Evolutionary conservation across 306 rosid species (phyloP).

Genomic region (Vicia sativa): DNA sequence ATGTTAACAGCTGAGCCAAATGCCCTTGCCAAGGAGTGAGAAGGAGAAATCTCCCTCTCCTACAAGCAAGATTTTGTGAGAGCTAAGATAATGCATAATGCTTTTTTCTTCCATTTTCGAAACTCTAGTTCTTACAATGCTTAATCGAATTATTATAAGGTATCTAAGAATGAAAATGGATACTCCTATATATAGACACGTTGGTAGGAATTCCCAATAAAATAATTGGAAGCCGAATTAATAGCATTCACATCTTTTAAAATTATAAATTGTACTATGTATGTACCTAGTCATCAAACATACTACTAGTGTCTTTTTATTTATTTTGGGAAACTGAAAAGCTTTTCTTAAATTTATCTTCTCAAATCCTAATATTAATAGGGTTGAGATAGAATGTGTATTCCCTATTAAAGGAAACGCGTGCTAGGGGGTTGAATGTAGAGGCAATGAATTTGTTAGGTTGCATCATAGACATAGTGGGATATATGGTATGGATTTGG

Average conservation of each 20-base stretch:
- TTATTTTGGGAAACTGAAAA: neutral
- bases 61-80: slow-evolving; percentile 44
- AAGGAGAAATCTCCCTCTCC: slow-evolving; percentile 59
- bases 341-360: neutral
- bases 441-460: neutral
- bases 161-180: neutral
- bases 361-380: neutral
- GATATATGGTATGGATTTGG: no score
- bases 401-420: no score
- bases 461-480: no score
- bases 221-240: neutral
- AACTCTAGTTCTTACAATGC: neutral
- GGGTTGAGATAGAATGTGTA: no score
- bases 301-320: no score
- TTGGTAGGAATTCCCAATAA: neutral
- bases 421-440: neutral
- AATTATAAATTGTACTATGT: neutral
- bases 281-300: neutral
- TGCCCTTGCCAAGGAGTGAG: slow-evolving; percentile 44
- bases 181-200: slow-evolving; percentile 7
- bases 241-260: neutral
- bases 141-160: neutral
- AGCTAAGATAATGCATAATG: slow-evolving; percentile 32
- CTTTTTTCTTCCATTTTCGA: slow-evolving; percentile 16
- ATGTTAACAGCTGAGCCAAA: slow-evolving; percentile 41